phyloP scores from a whole-genome alignment of 257 asterid genomes.

The Primulina huaijiensis region DNA sequence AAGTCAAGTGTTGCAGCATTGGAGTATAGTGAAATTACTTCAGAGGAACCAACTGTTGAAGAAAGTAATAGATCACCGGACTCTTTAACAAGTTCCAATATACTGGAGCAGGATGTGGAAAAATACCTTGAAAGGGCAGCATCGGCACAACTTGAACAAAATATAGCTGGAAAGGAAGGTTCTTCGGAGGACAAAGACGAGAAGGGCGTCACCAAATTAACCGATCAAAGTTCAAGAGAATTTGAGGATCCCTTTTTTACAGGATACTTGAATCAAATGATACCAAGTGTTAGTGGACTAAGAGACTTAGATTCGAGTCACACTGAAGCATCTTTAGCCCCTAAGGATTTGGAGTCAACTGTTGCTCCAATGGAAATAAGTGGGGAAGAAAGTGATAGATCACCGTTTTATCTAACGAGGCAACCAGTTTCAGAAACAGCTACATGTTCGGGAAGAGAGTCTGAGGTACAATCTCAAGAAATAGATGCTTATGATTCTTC shows the following conservation, averaged over 20 bases:
- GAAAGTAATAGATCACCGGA: conserved; percentile 3
- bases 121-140: background rate
- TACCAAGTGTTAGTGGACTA: background rate
- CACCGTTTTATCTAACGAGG: conserved; percentile 29
- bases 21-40: conserved; percentile 23
- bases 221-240: background rate
- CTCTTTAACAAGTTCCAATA: background rate
- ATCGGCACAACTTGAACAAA: background rate
- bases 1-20: conserved; percentile 21
- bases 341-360: background rate
- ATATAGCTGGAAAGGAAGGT: background rate
- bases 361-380: conserved; percentile 15
- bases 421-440: conserved; percentile 39
- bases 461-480: conserved; percentile 30
- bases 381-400: conserved; percentile 19
- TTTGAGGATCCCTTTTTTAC: background rate
- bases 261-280: background rate
- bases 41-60: conserved; percentile 2
- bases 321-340: background rate
- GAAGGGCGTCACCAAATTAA: background rate
- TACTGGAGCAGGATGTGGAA: background rate
- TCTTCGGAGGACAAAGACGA: background rate
- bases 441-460: conserved; percentile 38
- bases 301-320: background rate
- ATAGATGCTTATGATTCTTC: conserved; percentile 8